These are phyloP conservation scores for Ceratorhiza oryzae-sativae DNA, from an alignment of 1,284 basidiomycete genomes.

Conservation along the genomic window DNA sequence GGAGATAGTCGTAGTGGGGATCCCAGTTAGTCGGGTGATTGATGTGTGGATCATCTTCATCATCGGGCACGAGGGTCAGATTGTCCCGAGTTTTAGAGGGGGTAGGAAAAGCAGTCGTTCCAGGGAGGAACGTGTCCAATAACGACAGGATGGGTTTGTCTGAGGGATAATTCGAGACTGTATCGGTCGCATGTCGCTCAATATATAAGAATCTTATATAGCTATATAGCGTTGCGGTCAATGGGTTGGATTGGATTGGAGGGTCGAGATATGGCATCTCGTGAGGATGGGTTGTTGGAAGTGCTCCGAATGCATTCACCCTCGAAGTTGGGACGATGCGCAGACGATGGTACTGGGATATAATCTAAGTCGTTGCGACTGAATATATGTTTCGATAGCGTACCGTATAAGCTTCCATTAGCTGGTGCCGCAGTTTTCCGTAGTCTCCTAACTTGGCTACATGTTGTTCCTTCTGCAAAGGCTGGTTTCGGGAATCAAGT, in stretches of 20 bases:
- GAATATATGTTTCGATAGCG: not conserved
- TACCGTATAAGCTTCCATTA: slow-evolving; percentile 5
- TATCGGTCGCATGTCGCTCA: slow-evolving; percentile 4
- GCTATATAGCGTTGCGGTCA: not conserved
- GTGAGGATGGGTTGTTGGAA: not conserved
- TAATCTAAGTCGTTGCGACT: not conserved
- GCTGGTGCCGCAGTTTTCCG: not conserved
- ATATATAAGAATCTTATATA: not conserved
- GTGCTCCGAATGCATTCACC: not conserved
- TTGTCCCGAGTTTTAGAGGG: not conserved
- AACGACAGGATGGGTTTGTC: not conserved
- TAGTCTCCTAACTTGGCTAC: not conserved
- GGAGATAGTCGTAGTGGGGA: no score
- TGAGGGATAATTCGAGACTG: not conserved
- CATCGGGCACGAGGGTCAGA: not conserved
- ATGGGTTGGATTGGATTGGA: not conserved
- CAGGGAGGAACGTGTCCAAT: not conserved
- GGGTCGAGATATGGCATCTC: slow-evolving; percentile 4
- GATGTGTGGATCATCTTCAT: no score
- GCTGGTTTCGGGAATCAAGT: not conserved
- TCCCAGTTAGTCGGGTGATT: no score
- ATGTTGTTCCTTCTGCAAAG: not conserved
- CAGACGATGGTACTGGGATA: not conserved
- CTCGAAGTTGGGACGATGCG: not conserved
- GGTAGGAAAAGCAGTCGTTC: no score